Evolutionary conservation across 495 filamentous ascomycete genomes (phyloP), one percentile per base, ranked within the genome.

Genomic region (Penicillium soppii): DNA sequence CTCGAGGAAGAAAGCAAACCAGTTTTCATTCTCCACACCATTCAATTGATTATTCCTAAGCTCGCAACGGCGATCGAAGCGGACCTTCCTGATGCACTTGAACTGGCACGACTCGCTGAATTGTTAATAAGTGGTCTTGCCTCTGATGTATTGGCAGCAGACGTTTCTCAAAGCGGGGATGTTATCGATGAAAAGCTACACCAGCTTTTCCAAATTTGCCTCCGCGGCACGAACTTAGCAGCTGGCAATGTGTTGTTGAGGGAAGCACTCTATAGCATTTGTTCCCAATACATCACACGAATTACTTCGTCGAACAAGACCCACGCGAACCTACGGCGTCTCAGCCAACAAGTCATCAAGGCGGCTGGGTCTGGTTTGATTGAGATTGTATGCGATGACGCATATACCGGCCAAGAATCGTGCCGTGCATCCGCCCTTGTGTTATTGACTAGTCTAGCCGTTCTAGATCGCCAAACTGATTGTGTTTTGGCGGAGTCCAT

Each of bases 351-450:
- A 51, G 84, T 87, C 2, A 80, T 97, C 58, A 91, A 87, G 56
- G 69, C 81, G 15, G 80, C 86, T 27, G 91, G 94, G 44, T 85
- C 89, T 53, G 79, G 83, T 47, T 74, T 96, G 7, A 78, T 97
- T 41, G 89, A 94, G 61, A 82, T 89, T 12, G 78, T 96, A 50
- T 97, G 91, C 63, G 92, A 97, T 65, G 94, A 99, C 75, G 94
- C 91, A 44, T 90, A 91, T 66, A 83, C 83, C 52, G 90, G 90
- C 15, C 86, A 92, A 63, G 82, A 87, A 17, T 78, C 77, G 19
- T 94, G 89, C 61, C 86, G 92, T 48, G 84, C 92, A 13, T 84
- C 92, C 4, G 89, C 94, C 26, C 75, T 96, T 27, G 78, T 96
- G 22, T 72, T 97, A 19, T 72, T 90, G 22, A 85, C 87, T 19